Base-by-base conservation (phyloP, 352 stramenopile genomes). In the Globisporangium carolinianum region DNA sequence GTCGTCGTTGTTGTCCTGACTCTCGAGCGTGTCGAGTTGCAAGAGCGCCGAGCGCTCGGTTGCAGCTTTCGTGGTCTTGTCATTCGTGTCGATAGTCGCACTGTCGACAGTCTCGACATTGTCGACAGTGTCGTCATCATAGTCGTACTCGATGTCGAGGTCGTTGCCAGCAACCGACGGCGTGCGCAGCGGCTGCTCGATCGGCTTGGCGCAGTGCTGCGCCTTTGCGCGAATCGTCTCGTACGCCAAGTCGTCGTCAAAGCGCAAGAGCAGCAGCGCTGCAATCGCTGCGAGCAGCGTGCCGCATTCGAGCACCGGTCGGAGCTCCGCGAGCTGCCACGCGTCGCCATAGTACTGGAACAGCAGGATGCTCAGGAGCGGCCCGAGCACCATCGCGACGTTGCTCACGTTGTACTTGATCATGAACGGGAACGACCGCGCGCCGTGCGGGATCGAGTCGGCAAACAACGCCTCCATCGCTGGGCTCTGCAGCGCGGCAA, bases 341-440 rank as follows among this genome's bases (percentile, higher is more conserved):
- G 71, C 43, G 58, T 90, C 75, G 61, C 80, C 80, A 58, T 76
- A 82, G 62, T 82, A 78, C 0, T 82, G 38, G 45, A 90, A 88
- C 35, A 90, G 69, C 6, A 85, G 57, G 42, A 90, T 74, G 60
- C 71, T 76, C 15, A 86, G 55, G 18, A 60, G 32, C 6, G 80
- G 80, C 0, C 80, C 80, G 11, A 88, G 62, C 54, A 85, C 77
- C 60, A 84, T 76, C 42, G 80, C 80, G 4, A 87, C 51, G 54
- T 88, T 90, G 68, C 68, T 76, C 46, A 90, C 73, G 57, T 86
- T 85, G 76, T 88, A 88, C 69, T 90, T 90, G 72, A 90, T 81
- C 76, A 84, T 88, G 65, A 88, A 87, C 1, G 80, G 80, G 48
- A 75, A 86, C 51, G 77, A 87, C 15, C 80, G 70, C 53, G 75